Evolutionary conservation across 805 yeast genomes (phyloP).

Genomic region (Suhomyces sp.): DNA sequence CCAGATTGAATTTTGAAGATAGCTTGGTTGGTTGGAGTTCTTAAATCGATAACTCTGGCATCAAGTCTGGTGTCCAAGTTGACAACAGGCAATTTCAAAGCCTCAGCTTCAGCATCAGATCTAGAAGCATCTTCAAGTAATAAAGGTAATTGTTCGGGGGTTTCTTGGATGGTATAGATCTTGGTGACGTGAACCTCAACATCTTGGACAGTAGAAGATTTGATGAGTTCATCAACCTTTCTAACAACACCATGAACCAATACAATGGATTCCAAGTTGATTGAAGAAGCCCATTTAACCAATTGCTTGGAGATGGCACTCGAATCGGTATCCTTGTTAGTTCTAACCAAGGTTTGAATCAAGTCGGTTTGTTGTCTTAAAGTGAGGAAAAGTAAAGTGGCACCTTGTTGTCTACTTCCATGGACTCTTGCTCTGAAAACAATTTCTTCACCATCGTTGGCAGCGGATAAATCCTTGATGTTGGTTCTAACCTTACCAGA

Average conservation of each 20-base stretch:
- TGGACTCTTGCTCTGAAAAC: constrained; percentile 93
- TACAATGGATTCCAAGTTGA: constrained; percentile 88
- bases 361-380: constrained; percentile 85
- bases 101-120: constrained; percentile 92
- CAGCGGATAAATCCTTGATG: constrained; percentile 55
- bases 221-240: constrained; percentile 83
- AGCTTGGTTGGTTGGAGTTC: constrained; percentile 97
- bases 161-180: constrained; percentile 75
- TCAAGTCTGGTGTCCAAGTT: constrained; percentile 96
- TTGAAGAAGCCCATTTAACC: constrained; percentile 92
- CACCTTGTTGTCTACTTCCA: constrained; percentile 92
- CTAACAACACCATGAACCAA: constrained; percentile 81
- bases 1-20: constrained; percentile 93
- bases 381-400: constrained; percentile 86
- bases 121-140: constrained; percentile 95
- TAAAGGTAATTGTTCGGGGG: constrained; percentile 91
- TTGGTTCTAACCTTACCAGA: constrained; percentile 64
- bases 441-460: constrained; percentile 72
- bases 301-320: constrained; percentile 77
- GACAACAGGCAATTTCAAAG: constrained; percentile 86
- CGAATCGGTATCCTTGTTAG: constrained; percentile 56
- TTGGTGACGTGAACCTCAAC: constrained; percentile 78
- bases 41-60: constrained; percentile 90
- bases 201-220: constrained; percentile 88
- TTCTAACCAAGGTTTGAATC: constrained; percentile 82